Base-by-base conservation (phyloP, 108 stramenopile species). In the Fistulifera solaris region DNA sequence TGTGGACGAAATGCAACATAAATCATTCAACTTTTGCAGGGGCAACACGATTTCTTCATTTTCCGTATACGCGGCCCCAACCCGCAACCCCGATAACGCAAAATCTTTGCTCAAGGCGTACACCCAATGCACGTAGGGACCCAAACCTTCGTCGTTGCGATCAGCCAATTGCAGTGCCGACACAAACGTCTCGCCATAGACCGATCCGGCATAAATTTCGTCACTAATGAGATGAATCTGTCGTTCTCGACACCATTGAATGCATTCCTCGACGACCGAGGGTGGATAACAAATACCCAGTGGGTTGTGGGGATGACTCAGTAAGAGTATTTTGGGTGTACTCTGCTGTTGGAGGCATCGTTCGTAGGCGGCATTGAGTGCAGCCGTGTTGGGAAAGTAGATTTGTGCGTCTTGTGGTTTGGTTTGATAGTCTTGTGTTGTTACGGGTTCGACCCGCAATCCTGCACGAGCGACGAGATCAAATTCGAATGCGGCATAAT, bases 401-500 rank as follows among this genome's bases (percentile, higher is more conserved):
- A 69, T 66, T 10, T 63, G 31, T 23, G 59, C 54, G 18, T 79
- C 71, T 24, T 77, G 49, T 2, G 43, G 38, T 17, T 45, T 3
- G 3, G 14, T 51, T 17, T 7, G 14, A n/a, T 38, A 27, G 31
- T 21, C 21, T 21, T 77, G 62, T 1, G 88, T 84, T 5, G 71
- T 63, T 11, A 89, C 87, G 7, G 82, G 80, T 0, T 83, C 68
- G 44, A 90, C 76, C 12, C 52, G 35, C 28, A 82, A 48, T 35
- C 65, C 81, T 0, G 89, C 89, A 19, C 89, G 63, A 0, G 85
- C 78, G 4, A 60, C 85, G 23, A 93, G 57, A 66, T 95, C 94
- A 61, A 85, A 87, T 66, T 93, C 90, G 69, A 95, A 95, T 8
- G 94, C 89, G 12, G 91, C 86, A 71, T 95, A 95, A 57, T 93